Base-by-base conservation (phyloP, 208 protist genomes). In the Leishmania mexicana region DNA sequence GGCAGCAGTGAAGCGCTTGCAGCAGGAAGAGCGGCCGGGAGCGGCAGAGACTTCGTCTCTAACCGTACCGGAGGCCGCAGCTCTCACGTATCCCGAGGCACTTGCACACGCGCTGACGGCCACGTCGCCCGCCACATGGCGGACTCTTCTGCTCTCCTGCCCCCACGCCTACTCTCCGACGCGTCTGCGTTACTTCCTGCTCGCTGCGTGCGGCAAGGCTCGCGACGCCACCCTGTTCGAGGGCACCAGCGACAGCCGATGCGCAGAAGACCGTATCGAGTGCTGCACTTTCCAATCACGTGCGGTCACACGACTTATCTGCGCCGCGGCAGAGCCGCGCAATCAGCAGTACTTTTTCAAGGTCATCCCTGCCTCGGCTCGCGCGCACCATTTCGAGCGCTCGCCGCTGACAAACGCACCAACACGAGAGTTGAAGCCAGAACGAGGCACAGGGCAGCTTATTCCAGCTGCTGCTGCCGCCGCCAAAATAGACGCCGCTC, bases 211-310 rank as follows among this genome's bases (percentile, higher is more conserved):
- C 76, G 38, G 11, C 5, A 42, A 28, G 15, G 28, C 31, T 31
- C 60, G 60, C 24, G 24, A 35, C 31, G 31, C 49, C 28, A 38
- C 49, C 47, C 45, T 19, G 13, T 31, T 5, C 40, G 76, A 72
- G 28, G 51, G 70, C 53, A 38, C 24, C 67, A 68, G 8, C 19
- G 71, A 11, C 35, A 45, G 2, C 58, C 28, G 40, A 40, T 45
- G 10, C 19, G 40, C n/a, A 19, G 40, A 31, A 28, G 38, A 21
- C 35, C 81, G 62, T 0, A 81, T 89, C 8, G 82, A 88, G 49
- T 94, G 90, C 81, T 90, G 85, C 75, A 91, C 88, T 5, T 96
- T 94, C 85, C 83, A 87, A 35, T 88, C 85, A 53, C 64, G 81
- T 40, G 49, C 80, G 5, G 51, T 89, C 19, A 88, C 88, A 3